A percentile compares a stretch with the other conserved stretches of the same genome.
These are phyloP conservation scores for Suhomyces pyralidae DNA, from an alignment of 805 yeast genomes.

Conservation along the genomic window DNA sequence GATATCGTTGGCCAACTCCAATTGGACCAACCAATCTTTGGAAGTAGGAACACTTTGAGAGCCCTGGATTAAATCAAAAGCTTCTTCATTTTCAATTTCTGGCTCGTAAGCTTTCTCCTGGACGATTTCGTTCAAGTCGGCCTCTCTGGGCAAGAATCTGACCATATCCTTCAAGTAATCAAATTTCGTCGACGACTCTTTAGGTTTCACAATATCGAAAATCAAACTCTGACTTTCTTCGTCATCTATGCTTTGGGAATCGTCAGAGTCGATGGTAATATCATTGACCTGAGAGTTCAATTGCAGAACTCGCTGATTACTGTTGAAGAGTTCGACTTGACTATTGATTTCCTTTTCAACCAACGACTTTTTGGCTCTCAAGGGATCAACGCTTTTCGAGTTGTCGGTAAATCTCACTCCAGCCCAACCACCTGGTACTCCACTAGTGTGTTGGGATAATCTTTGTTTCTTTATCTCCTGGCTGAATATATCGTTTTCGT, in stretches of 20 bases:
- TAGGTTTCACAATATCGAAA: constrained; percentile 8
- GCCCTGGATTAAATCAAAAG: constrained; percentile 34
- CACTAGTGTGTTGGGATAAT: constrained; percentile 24
- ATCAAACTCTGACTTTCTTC: constrained; percentile 12
- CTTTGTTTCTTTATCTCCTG: constrained; percentile 37
- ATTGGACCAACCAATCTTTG: constrained; percentile 63
- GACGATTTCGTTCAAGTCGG: constrained; percentile 38
- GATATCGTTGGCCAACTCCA: constrained; percentile 49
- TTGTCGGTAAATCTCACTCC: constrained; percentile 5
- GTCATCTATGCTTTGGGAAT: constrained; percentile 11
- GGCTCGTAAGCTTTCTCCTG: constrained; percentile 73
- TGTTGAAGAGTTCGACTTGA: constrained; percentile 20
- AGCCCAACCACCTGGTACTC: constrained; percentile 40
- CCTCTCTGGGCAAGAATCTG: constrained; percentile 28
- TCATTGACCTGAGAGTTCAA: constrained; percentile 29
- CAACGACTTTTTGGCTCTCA: constrained; percentile 27
- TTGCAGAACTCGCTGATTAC: constrained; percentile 19
- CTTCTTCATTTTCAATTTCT: constrained; percentile 41
- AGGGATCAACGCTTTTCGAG: constrained; percentile 14
- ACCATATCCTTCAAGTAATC: constrained; percentile 36
- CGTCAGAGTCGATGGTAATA: constrained; percentile 25
- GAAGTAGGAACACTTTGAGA: constrained; percentile 49
- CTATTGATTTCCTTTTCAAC: constrained; percentile 30
- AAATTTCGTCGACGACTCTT: constrained; percentile 16
- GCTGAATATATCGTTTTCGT: constrained; percentile 26